Conservation (phyloP, 2,329 filamentous ascomycete species). For the Akanthomyces muscarius region DNA sequence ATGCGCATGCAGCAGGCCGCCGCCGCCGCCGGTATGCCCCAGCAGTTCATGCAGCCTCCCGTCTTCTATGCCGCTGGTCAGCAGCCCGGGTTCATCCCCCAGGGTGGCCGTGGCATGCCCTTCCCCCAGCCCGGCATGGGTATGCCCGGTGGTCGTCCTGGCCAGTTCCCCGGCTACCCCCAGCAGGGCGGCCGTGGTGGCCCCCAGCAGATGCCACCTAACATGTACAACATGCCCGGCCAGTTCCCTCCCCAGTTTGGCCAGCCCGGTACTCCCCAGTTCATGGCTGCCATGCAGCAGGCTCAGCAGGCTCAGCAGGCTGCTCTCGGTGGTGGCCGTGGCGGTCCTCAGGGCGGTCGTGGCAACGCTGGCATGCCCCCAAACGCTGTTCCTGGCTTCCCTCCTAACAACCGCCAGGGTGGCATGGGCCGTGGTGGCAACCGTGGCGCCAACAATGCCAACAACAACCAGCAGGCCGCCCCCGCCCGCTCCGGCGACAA, state of each 20-base stretch:
- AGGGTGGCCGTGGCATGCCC: slow-evolving; percentile 61
- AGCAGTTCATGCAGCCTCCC: slow-evolving; percentile 80
- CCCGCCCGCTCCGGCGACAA: slow-evolving; percentile 37
- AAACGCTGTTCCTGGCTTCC: slow-evolving; percentile 53
- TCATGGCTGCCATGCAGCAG: slow-evolving; percentile 79
- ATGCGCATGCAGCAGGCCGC: slow-evolving; percentile 97
- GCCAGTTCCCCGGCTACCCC: slow-evolving; percentile 80
- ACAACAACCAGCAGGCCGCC: slow-evolving; percentile 30
- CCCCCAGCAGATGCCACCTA: slow-evolving; percentile 81
- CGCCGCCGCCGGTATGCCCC: slow-evolving; percentile 82
- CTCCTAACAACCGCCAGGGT: slow-evolving; percentile 52
- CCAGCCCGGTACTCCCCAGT: slow-evolving; percentile 75
- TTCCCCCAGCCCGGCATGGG: slow-evolving; percentile 62
- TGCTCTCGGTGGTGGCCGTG: slow-evolving; percentile 57
- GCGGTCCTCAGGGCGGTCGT: slow-evolving; percentile 63
- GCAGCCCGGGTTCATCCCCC: slow-evolving; percentile 65
- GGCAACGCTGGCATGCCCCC: slow-evolving; percentile 54
- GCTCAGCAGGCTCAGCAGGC: slow-evolving; percentile 63
- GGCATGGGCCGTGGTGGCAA: slow-evolving; percentile 45
- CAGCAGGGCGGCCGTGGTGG: slow-evolving; percentile 86
- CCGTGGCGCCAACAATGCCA: slow-evolving; percentile 43
- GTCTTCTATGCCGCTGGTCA: slow-evolving; percentile 90
- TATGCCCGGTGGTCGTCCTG: slow-evolving; percentile 73
- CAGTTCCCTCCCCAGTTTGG: slow-evolving; percentile 79
- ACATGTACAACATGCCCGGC: slow-evolving; percentile 75